Evolutionary conservation across 1,139 yeast species (phyloP), one percentile per base, ranked within the genome.

Genomic region (Kodamaea derodonti): DNA sequence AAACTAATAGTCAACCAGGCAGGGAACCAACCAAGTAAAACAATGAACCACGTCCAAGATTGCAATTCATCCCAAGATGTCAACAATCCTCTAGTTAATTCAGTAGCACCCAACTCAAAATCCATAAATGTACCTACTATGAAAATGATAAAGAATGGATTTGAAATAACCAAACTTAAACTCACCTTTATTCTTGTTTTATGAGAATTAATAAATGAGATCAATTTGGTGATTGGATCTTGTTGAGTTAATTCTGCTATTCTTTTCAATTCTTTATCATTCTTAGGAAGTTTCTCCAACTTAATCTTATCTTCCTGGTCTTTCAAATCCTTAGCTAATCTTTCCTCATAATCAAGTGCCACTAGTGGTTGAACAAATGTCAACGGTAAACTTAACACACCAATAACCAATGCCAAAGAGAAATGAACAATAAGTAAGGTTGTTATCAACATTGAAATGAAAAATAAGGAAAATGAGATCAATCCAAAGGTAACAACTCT

Each of bases 41-140:
- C 58, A 14, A 86, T 75, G 39, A 76, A 73, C 95, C 95, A 87
- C 0, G 95, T 85, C 94, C 95, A 87, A 42, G 85, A 81, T 43
- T 83, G 85, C 37, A 85, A 62, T 25, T 80, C 78, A 24, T 65
- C 54, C 84, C 92, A 85, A 2, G 88, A 78, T 18, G 74, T 65
- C 12, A 80, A 56, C 17, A 86, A 62, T 1, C 79, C 78, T 20
- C 58, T 54, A 46, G 75, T 59, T 32, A 83, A 41, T 30, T 58
- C 52, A 3, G 70, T 55, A 1, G 74, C 58, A 9, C 56, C 54
- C 3, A 29, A 35, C 12, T 48, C 46, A 7, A 49, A 60, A 18
- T 62, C 58, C 35, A 64, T 51, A 20, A 52, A 47, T 12, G 44
- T 46, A 3, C 70, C 69, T 23, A 62, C 59, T 8, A 64, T 40